phyloP scores from a whole-genome alignment of 345 rosid species.

The Aquilaria sinensis region DNA sequence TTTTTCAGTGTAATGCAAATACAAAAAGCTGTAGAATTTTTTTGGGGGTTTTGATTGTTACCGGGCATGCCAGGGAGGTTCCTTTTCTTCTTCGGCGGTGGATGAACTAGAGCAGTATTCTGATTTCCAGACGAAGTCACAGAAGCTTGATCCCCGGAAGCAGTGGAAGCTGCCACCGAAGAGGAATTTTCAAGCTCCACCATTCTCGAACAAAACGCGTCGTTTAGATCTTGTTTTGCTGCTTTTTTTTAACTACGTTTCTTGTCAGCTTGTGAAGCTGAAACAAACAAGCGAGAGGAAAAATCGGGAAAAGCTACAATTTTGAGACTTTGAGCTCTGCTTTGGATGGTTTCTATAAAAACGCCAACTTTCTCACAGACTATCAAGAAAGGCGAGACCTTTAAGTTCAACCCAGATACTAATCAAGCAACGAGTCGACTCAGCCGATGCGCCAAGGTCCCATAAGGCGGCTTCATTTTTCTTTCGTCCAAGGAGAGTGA shows the following conservation, averaged over 20 bases:
- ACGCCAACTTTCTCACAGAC: slow-evolving; percentile 9
- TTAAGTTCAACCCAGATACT: slow-evolving; percentile 6
- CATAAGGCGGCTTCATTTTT: slow-evolving; percentile 28
- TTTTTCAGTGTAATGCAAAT: background rate
- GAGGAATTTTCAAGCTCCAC: slow-evolving; percentile 35
- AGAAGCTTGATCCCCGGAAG: slow-evolving; percentile 32
- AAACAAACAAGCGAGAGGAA: slow-evolving; percentile 4
- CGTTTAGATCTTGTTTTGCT: background rate
- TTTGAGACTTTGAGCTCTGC: background rate
- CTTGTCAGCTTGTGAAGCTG: slow-evolving; percentile 2
- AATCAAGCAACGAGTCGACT: slow-evolving; percentile 17
- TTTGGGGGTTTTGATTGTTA: slow-evolving; percentile 15
- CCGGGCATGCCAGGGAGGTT: slow-evolving; percentile 91
- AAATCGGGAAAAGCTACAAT: too few species aligned
- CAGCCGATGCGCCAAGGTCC: slow-evolving; percentile 22
- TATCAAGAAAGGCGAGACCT: background rate
- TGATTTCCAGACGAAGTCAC: slow-evolving; percentile 22
- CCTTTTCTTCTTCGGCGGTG: slow-evolving; percentile 51
- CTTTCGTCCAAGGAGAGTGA: slow-evolving; percentile 6
- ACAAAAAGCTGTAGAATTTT: background rate
- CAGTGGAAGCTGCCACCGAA: slow-evolving; percentile 34
- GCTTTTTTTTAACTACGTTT: too few species aligned
- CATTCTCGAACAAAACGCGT: slow-evolving; percentile 14
- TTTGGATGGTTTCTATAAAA: background rate
- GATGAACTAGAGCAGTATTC: slow-evolving; percentile 16